phyloP scores from a whole-genome alignment of 2,329 filamentous ascomycete species.

The Ceratocystis alfenasii region DNA sequence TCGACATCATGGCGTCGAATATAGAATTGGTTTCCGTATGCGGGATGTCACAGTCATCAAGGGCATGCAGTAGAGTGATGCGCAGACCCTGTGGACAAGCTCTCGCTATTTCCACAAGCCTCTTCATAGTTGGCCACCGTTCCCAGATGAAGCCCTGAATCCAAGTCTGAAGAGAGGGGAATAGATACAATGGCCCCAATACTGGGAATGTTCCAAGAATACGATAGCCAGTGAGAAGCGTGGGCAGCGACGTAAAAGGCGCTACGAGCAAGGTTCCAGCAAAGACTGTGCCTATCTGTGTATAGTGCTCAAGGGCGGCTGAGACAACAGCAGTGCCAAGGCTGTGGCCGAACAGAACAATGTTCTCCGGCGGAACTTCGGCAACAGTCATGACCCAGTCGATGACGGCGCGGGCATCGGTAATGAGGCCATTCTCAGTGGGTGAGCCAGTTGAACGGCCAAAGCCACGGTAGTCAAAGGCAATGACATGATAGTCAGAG shows the following conservation, averaged over 20 bases:
- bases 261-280: constrained; percentile 70
- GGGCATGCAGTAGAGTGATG: constrained; percentile 65
- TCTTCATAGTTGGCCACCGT: constrained; percentile 61
- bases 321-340: constrained; percentile 76
- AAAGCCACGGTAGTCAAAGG: constrained; percentile 84
- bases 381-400: constrained; percentile 58
- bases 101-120: constrained; percentile 47
- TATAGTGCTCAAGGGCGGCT: constrained; percentile 61
- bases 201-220: constrained; percentile 68
- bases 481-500: constrained; percentile 67
- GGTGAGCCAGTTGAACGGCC: constrained; percentile 70
- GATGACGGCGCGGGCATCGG: constrained; percentile 61
- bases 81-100: constrained; percentile 44
- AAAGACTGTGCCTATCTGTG: constrained; percentile 51
- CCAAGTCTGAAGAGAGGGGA: constrained; percentile 14
- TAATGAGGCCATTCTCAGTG: constrained; percentile 67
- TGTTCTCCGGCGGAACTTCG: constrained; percentile 54
- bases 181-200: constrained; percentile 54
- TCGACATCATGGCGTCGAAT: constrained; percentile 48
- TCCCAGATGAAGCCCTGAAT: constrained; percentile 59
- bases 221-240: constrained; percentile 63
- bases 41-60: constrained; percentile 71
- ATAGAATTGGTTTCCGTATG: constrained; percentile 56
- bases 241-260: constrained; percentile 62
- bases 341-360: constrained; percentile 75